Base-by-base conservation (phyloP, 768 basidiomycete genomes). In the Mrakia frigida region DNA sequence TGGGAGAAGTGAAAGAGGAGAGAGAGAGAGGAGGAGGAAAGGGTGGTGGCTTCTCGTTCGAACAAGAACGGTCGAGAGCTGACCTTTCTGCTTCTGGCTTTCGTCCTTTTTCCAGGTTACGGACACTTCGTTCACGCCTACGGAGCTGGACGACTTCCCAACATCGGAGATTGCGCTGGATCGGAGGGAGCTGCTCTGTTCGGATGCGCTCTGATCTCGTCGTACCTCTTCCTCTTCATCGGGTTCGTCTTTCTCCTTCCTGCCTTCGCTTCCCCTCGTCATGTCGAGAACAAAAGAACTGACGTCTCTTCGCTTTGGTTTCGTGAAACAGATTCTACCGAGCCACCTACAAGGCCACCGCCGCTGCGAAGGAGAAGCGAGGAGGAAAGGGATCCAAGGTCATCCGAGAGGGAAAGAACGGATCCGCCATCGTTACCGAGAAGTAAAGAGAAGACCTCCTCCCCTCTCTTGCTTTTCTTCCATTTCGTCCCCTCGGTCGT, bases 221-320 rank as follows among this genome's bases (percentile, higher is more conserved):
- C 88, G 81, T 98, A 98, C 85, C 89, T 99, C 73, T 88, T 90
- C 80, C 88, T 99, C 76, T 98, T 99, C 87, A 93, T 98, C 87
- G 92, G 82, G 83, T 84, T 75, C 80, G 83, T 82, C 31, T 9
- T 65, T 41, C 37, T 60, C 37, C 13, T 52, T 41, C 65, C 69
- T 33, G 18, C 23, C 28, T 41, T n/a, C n/a, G n/a, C n/a, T n/a
- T n/a, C n/a, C n/a, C 39, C 25, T 13, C 23, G 33, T 18, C 9
- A 37, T 73, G 23, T 23, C 18, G 33, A 33, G n/a, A 28, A 35
- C 41, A 76, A 76, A 52, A 75, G 2, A 5, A n/a, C 39, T 35
- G 75, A 75, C 70, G n/a, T 65, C 39, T 76, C 77, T 65, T 61
- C 33, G 60, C 13, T 56, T n/a, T 41, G 14, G 11, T 43, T n/a